A percentile compares a stretch with the other conserved stretches of the same genome.
phyloP scores from a whole-genome alignment of 2,329 filamentous ascomycete species.

The Teratosphaeria epicoccoides region DNA sequence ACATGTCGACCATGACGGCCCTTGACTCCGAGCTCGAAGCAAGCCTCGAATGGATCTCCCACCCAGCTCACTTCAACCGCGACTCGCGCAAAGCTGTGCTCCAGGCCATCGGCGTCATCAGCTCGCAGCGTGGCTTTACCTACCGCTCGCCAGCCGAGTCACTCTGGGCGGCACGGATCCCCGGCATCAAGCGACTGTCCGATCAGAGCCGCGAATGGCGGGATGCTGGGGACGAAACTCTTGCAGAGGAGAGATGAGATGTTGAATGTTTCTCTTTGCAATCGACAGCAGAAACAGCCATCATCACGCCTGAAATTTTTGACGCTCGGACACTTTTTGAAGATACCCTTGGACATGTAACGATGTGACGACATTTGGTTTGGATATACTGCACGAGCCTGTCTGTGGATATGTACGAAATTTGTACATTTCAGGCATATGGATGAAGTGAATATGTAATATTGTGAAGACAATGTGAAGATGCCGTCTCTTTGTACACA shows the following conservation, averaged over 20 bases:
- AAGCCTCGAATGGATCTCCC: constrained; percentile 92
- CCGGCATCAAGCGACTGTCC: constrained; percentile 69
- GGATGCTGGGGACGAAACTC: constrained; percentile 47
- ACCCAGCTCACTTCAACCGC: constrained; percentile 86
- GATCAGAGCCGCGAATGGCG: constrained; percentile 86
- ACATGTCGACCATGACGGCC: constrained; percentile 67
- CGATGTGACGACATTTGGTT: neutral
- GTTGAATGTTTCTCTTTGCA: neutral
- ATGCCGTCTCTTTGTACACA: no score
- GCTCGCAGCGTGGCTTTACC: constrained; percentile 84
- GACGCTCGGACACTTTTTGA: no score
- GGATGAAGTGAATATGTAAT: no score
- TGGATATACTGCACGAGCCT: neutral
- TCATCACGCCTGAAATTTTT: neutral
- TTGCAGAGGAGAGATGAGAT: constrained; percentile 8
- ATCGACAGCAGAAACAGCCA: neutral
- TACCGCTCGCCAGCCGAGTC: constrained; percentile 83
- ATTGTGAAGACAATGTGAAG: no score
- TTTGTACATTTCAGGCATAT: no score
- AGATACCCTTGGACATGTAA: neutral
- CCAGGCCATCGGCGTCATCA: constrained; percentile 93
- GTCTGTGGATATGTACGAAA: neutral
- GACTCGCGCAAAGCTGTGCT: constrained; percentile 93
- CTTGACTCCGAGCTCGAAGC: constrained; percentile 85
- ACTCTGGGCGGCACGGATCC: constrained; percentile 75